These are phyloP conservation scores for Wallacemonas sp. DNA, from an alignment of 208 protist species.

Conservation along the genomic window DNA sequence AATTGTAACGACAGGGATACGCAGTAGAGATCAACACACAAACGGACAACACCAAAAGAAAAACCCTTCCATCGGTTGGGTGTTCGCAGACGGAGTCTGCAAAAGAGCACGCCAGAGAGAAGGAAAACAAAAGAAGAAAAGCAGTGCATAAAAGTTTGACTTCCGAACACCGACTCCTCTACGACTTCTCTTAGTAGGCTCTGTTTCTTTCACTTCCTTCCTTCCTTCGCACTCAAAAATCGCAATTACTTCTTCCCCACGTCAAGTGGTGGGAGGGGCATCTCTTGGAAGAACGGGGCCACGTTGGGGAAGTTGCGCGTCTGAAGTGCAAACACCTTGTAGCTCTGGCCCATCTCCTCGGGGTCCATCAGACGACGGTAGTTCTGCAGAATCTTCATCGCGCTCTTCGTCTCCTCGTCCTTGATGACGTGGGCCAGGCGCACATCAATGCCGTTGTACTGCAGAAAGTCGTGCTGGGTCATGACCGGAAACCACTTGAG, in stretches of 20 bases:
- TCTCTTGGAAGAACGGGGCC: constrained; percentile 80
- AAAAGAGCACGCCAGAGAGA: too few species aligned
- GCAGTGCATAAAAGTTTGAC: too few species aligned
- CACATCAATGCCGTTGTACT: constrained; percentile 87
- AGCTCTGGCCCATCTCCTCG: constrained; percentile 90
- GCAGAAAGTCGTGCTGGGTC: constrained; percentile 84
- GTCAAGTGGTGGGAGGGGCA: constrained; percentile 63
- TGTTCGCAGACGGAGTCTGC: too few species aligned
- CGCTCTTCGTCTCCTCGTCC: constrained; percentile 85
- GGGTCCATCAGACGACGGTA: constrained; percentile 82
- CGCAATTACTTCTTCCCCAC: too few species aligned
- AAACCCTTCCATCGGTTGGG: too few species aligned
- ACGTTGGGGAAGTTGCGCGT: constrained; percentile 87
- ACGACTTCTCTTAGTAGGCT: too few species aligned
- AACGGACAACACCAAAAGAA: too few species aligned
- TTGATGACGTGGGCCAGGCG: constrained; percentile 87
- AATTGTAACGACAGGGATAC: background rate
- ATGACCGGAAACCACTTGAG: constrained; percentile 87
- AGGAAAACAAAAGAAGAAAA: too few species aligned
- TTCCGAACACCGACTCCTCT: too few species aligned
- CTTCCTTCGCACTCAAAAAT: too few species aligned
- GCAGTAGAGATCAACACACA: too few species aligned
- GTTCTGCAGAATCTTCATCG: constrained; percentile 88
- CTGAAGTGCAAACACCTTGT: constrained; percentile 91
- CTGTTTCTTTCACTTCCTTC: too few species aligned